Conservation (phyloP, 495 filamentous ascomycete species). For the Sporormia fimetaria region DNA sequence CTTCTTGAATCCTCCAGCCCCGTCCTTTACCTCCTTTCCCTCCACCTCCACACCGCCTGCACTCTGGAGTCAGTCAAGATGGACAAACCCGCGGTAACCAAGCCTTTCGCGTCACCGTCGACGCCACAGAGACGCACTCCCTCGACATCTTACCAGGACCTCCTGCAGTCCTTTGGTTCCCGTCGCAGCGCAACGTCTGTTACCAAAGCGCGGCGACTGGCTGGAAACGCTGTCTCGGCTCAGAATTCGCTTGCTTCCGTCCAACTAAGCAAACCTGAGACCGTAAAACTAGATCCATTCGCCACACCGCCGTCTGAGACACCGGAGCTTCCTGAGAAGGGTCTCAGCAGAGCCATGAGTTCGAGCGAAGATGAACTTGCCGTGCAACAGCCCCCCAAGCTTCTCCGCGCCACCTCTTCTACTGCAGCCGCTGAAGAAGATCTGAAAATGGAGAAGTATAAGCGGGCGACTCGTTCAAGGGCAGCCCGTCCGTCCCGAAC, state of each 20-base stretch:
- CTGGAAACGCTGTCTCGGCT: no score
- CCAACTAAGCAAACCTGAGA: background rate
- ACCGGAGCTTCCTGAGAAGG: background rate
- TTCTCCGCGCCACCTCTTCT: background rate
- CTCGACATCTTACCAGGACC: constrained; percentile 6
- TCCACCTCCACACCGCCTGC: background rate
- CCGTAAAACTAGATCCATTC: background rate
- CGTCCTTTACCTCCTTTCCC: background rate
- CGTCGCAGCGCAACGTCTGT: constrained; percentile 13
- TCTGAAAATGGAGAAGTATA: constrained; percentile 11
- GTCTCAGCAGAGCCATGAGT: no score
- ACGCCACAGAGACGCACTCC: constrained; percentile 16
- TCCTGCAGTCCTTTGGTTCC: constrained; percentile 16
- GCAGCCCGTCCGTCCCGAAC: constrained; percentile 6
- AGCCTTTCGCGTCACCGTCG: constrained; percentile 5
- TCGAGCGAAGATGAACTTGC: constrained; percentile 6
- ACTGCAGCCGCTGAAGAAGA: background rate
- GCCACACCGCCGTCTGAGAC: background rate
- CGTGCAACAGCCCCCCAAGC: background rate
- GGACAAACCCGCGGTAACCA: constrained; percentile 2
- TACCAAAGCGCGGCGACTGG: constrained; percentile 9
- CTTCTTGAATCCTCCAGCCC: background rate
- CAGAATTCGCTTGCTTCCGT: background rate
- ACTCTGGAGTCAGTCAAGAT: constrained; percentile 4
- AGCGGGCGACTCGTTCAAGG: constrained; percentile 1